A percentile compares a stretch with the other conserved stretches of the same genome.
These are phyloP conservation scores for Pulveroboletus sp. DNA, from an alignment of 768 basidiomycete species.

Conservation along the genomic window DNA sequence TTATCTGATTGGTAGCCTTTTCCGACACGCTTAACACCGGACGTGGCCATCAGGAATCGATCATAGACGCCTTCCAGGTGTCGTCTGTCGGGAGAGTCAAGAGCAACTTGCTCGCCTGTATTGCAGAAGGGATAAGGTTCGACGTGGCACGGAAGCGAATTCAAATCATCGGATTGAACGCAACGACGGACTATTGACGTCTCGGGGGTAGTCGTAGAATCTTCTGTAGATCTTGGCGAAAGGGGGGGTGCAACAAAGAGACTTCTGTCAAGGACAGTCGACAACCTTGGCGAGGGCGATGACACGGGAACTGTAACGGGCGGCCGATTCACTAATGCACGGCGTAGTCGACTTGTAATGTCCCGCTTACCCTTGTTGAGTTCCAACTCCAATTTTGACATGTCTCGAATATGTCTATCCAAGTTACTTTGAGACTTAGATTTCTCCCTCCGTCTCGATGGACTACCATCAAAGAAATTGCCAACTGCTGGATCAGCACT, in stretches of 20 bases:
- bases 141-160: constrained; percentile 57
- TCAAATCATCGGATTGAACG: constrained; percentile 41
- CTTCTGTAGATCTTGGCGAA: constrained; percentile 34
- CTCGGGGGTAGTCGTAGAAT: constrained; percentile 28
- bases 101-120: constrained; percentile 29
- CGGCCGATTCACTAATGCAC: constrained; percentile 3
- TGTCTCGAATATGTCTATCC: constrained; percentile 61
- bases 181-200: constrained; percentile 6
- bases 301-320: constrained; percentile 30
- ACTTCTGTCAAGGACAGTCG: constrained; percentile 62
- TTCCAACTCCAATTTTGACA: constrained; percentile 61
- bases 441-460: constrained; percentile 63
- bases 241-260: constrained; percentile 58
- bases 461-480: constrained; percentile 42
- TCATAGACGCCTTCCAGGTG: constrained; percentile 75
- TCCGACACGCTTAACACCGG: constrained; percentile 74
- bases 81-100: constrained; percentile 55
- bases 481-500: constrained; percentile 18
- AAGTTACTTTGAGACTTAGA: constrained; percentile 63
- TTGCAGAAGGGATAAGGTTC: constrained; percentile 58
- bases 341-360: background rate
- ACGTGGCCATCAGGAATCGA: constrained; percentile 76
- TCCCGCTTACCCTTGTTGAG: constrained; percentile 51
- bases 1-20: constrained; percentile 78
- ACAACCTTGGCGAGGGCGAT: constrained; percentile 48